Conservation (phyloP, 116 monocot species). For the Cymodocea nodosa region DNA sequence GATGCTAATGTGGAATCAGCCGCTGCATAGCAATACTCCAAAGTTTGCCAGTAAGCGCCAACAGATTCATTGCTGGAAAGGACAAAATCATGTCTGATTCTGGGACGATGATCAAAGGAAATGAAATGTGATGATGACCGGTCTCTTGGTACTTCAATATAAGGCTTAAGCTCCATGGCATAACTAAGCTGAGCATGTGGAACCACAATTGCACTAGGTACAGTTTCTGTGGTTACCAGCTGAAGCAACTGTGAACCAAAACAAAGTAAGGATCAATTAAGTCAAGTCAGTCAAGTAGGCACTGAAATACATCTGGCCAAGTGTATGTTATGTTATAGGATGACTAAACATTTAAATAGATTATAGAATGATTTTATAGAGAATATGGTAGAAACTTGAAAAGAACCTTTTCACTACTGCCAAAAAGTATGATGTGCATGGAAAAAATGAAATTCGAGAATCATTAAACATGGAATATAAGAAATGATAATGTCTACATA, state of each 20-base stretch:
- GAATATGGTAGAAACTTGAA: no score
- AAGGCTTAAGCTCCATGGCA: constrained; percentile 72
- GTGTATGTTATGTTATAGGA: no score
- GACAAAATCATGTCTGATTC: constrained; percentile 65
- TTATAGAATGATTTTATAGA: no score
- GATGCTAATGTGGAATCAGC: constrained; percentile 36
- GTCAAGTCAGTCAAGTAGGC: background rate
- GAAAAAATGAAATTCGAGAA: no score
- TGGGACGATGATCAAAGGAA: constrained; percentile 22
- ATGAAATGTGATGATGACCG: constrained; percentile 25
- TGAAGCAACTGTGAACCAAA: constrained; percentile 47
- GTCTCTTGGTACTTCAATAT: constrained; percentile 66
- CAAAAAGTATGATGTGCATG: no score
- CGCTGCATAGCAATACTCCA: constrained; percentile 70
- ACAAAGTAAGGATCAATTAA: background rate
- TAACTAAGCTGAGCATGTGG: constrained; percentile 33
- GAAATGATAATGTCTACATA: no score
- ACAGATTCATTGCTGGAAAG: constrained; percentile 48
- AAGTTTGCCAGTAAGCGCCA: constrained; percentile 76
- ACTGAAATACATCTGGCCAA: background rate
- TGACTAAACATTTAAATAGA: no score
- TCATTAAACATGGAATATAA: no score
- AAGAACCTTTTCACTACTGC: no score
- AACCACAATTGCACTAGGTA: constrained; percentile 13
- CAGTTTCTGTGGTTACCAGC: constrained; percentile 25